These are phyloP conservation scores for Marasmius oreades DNA, from an alignment of 1,284 basidiomycete species.

Conservation along the genomic window DNA sequence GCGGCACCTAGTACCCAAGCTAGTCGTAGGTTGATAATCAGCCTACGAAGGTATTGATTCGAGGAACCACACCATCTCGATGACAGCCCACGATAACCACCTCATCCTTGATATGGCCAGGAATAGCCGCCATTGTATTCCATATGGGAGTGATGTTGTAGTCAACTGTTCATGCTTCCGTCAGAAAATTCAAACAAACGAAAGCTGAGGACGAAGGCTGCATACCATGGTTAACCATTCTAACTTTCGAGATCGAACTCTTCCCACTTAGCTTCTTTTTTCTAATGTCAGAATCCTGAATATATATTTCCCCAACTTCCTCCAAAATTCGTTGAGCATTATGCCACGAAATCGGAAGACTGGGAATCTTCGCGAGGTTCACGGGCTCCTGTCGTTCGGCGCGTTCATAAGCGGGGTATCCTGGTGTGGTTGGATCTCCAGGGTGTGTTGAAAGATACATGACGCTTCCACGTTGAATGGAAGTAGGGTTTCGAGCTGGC, in stretches of 20 bases:
- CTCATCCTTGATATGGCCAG: constrained; percentile 53
- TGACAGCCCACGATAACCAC: constrained; percentile 16
- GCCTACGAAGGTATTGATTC: not conserved
- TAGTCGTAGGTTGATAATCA: constrained; percentile 9
- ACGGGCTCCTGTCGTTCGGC: constrained; percentile 64
- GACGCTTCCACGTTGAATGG: constrained; percentile 86
- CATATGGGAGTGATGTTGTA: constrained; percentile 79
- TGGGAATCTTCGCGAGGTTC: constrained; percentile 83
- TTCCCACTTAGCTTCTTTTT: constrained; percentile 43
- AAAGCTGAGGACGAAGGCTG: not conserved
- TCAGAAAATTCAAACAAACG: not conserved
- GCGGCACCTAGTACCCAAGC: constrained; percentile 70
- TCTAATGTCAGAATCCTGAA: constrained; percentile 24
- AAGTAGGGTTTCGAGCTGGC: constrained; percentile 81
- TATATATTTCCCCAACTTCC: constrained; percentile 45
- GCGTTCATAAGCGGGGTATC: constrained; percentile 83
- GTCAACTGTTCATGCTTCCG: constrained; percentile 44
- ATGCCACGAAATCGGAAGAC: constrained; percentile 71
- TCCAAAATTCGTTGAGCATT: constrained; percentile 62
- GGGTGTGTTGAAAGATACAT: constrained; percentile 83
- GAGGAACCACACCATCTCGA: constrained; percentile 10
- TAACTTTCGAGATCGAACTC: constrained; percentile 44
- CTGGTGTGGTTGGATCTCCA: constrained; percentile 85
- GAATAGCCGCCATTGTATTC: constrained; percentile 85
- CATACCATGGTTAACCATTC: constrained; percentile 63